These are phyloP conservation scores for Globisporangium nodosum DNA, from an alignment of 352 stramenopile genomes.

Conservation along the genomic window DNA sequence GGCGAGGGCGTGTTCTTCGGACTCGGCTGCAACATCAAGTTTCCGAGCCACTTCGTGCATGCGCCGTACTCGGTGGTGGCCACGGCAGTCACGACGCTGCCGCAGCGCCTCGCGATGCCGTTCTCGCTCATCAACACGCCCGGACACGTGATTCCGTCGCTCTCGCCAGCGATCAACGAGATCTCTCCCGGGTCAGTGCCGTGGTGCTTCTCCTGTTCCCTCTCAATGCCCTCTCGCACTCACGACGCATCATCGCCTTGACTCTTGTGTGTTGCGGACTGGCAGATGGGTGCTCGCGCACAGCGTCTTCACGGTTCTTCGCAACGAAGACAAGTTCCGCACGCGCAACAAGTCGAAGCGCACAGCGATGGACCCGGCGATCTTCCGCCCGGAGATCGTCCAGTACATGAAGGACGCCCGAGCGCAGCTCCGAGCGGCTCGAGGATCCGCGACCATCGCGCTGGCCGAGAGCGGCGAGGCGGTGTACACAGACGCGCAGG, in stretches of 20 bases:
- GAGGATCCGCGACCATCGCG: conserved; percentile 31
- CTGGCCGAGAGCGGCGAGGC: conserved; percentile 33
- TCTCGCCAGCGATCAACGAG: conserved; percentile 83
- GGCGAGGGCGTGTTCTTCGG: conserved; percentile 97
- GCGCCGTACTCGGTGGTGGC: conserved; percentile 94
- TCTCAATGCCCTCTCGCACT: not conserved
- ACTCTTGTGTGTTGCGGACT: not conserved
- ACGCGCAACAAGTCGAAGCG: conserved; percentile 73
- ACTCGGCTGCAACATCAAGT: conserved; percentile 92
- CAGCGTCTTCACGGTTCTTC: conserved; percentile 89
- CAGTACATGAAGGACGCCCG: conserved; percentile 72
- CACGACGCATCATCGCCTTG: not conserved
- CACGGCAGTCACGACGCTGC: conserved; percentile 87
- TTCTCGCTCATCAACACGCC: conserved; percentile 75
- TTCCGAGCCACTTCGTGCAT: conserved; percentile 90
- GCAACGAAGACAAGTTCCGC: conserved; percentile 87
- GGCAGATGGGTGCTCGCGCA: conserved; percentile 86
- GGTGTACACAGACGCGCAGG: conserved; percentile 75
- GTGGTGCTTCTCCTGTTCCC: not conserved
- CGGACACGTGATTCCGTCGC: conserved; percentile 62
- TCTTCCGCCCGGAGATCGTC: conserved; percentile 76
- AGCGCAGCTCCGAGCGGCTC: conserved; percentile 22
- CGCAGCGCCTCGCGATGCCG: conserved; percentile 82
- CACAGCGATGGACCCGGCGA: conserved; percentile 42
- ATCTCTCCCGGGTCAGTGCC: conserved; percentile 57